A percentile compares a stretch with the other conserved stretches of the same genome.
These are phyloP conservation scores for Coccomyxa subellipsoidea DNA, from an alignment of 163 green algal species.

Conservation along the genomic window DNA sequence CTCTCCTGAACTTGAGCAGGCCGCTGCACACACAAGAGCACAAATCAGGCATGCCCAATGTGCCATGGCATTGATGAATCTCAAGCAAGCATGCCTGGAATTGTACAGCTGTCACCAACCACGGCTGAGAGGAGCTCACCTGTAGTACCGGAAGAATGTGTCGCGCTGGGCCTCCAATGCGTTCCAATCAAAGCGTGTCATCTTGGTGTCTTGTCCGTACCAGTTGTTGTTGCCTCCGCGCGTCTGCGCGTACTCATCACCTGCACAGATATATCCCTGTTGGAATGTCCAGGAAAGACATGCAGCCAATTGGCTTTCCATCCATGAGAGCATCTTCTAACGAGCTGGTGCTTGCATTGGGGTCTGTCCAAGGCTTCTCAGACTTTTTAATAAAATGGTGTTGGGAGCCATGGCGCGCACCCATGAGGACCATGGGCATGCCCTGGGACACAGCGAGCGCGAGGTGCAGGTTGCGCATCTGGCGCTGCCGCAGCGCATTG, in stretches of 20 bases:
- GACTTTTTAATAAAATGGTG: too few species aligned
- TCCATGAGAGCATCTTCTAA: too few species aligned
- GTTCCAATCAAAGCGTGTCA: conserved; percentile 83
- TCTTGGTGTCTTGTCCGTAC: conserved; percentile 93
- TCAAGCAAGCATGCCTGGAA: too few species aligned
- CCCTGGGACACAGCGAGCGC: conserved; percentile 84
- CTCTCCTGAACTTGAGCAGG: conserved; percentile 80
- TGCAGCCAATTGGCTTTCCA: too few species aligned
- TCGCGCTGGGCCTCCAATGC: conserved; percentile 35
- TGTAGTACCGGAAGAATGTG: conserved; percentile 68
- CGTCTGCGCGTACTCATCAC: conserved; percentile 81
- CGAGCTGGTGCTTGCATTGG: too few species aligned
- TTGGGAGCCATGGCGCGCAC: conserved; percentile 34
- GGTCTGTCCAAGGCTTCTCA: too few species aligned
- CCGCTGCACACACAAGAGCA: conserved; percentile 31
- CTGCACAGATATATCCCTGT: conserved; percentile 28
- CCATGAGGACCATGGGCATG: conserved; percentile 86
- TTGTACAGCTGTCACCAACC: too few species aligned
- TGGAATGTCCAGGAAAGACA: not conserved
- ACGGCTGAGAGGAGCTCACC: not conserved
- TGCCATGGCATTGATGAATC: too few species aligned
- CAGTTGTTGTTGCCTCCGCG: conserved; percentile 99
- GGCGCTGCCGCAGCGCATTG: conserved; percentile 59
- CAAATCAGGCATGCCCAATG: too few species aligned
- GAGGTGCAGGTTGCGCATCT: conserved; percentile 92